Conservation (phyloP, 352 stramenopile genomes). For the Pythium monospermum region DNA sequence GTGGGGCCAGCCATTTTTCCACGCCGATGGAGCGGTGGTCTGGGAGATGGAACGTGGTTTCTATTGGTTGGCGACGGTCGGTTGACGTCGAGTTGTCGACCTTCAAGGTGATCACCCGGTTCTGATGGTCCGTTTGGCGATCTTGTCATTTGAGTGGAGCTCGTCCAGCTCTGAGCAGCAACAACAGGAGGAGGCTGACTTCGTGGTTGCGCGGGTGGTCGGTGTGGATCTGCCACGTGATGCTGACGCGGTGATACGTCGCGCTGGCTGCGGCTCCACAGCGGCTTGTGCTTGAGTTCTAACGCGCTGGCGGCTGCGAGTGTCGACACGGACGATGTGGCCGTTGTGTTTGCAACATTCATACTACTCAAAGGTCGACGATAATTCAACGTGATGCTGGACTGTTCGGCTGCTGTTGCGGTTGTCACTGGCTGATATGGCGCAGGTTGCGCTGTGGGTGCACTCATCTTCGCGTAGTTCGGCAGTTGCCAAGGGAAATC, state of each 20-base stretch:
- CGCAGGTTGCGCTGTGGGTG: background rate
- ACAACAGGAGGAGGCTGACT: too few species aligned
- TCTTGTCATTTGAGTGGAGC: too few species aligned
- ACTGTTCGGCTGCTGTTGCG: background rate
- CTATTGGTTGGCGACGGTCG: too few species aligned
- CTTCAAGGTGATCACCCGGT: too few species aligned
- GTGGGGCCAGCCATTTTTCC: background rate
- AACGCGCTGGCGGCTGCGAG: too few species aligned
- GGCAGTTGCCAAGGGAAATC: slow-evolving; percentile 24
- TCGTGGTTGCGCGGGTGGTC: too few species aligned
- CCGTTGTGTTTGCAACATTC: background rate
- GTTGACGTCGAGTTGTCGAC: too few species aligned
- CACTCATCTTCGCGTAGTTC: slow-evolving; percentile 9
- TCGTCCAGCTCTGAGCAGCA: too few species aligned
- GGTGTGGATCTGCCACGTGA: too few species aligned
- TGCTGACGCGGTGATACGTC: background rate
- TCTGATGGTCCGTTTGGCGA: too few species aligned
- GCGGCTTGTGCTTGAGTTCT: slow-evolving; percentile 18
- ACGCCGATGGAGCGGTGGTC: background rate
- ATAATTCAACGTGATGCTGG: slow-evolving; percentile 9
- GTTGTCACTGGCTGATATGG: background rate
- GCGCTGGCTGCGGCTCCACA: slow-evolving; percentile 3
- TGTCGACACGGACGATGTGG: background rate
- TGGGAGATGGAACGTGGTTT: too few species aligned
- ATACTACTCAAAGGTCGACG: slow-evolving; percentile 6